Evolutionary conservation across 2,329 filamentous ascomycete species (phyloP).

Genomic region (Trichothecium sympodiale): DNA sequence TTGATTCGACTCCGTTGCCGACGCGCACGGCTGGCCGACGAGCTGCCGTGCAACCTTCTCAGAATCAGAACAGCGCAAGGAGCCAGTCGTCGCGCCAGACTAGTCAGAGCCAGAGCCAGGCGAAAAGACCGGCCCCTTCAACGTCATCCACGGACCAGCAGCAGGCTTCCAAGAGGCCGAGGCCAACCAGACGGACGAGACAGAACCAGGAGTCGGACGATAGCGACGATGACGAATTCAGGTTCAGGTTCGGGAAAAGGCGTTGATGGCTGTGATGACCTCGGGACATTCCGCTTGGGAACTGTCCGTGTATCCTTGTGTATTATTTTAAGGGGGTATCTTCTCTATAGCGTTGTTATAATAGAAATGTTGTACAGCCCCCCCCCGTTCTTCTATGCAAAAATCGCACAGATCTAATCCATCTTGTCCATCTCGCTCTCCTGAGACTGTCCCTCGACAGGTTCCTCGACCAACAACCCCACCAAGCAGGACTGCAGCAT

Average conservation of each 20-base stretch:
- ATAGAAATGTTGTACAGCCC: too few relatives aligned
- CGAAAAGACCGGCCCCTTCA: slow-evolving; percentile 22
- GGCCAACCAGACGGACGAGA: slow-evolving; percentile 15
- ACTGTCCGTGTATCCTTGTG: too few relatives aligned
- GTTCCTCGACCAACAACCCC: slow-evolving; percentile 51
- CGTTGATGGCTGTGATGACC: too few relatives aligned
- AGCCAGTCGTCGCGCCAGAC: slow-evolving; percentile 16
- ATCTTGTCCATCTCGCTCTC: slow-evolving; percentile 45
- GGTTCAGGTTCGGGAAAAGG: slow-evolving; percentile 44
- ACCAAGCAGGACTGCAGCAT: slow-evolving; percentile 55
- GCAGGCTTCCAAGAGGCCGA: slow-evolving; percentile 14
- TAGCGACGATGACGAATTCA: slow-evolving; percentile 41
- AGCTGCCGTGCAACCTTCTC: not conserved
- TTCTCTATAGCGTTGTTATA: too few relatives aligned
- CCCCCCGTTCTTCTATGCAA: not conserved
- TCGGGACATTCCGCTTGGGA: too few relatives aligned
- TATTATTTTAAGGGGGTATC: too few relatives aligned
- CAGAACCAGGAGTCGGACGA: slow-evolving; percentile 30
- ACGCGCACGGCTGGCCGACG: not conserved
- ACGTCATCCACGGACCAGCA: slow-evolving; percentile 14
- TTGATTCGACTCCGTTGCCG: not conserved
- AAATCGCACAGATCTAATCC: too few relatives aligned
- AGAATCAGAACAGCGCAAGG: slow-evolving; percentile 2
- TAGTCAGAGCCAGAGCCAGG: slow-evolving; percentile 13
- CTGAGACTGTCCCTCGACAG: slow-evolving; percentile 21